Percentiles rank a stretch among this genome's conserved stretches.
phyloP scores from a whole-genome alignment of 495 filamentous ascomycete genomes.

The Trichoderma parareesei region DNA sequence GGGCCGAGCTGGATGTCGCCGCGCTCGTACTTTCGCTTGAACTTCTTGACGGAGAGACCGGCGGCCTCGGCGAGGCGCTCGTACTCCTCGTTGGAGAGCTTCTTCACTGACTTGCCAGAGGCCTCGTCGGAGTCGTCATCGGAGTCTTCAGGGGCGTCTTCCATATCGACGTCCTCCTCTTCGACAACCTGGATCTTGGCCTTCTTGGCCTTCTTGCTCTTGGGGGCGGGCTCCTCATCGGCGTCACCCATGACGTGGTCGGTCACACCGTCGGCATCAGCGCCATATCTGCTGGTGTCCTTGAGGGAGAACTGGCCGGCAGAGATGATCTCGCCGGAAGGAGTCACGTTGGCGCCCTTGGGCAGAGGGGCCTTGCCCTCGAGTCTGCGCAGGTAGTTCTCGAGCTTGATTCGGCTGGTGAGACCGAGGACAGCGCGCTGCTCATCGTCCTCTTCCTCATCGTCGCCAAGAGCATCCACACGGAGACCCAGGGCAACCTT shows the following conservation, averaged over 20 bases:
- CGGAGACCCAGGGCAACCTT: constrained; percentile 89
- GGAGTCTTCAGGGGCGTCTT: constrained; percentile 21
- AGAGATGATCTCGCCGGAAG: constrained; percentile 51
- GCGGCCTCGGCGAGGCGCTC: constrained; percentile 51
- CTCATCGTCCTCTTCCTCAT: constrained; percentile 72
- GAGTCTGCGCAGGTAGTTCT: constrained; percentile 72
- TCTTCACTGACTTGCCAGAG: constrained; percentile 15
- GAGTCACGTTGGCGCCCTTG: constrained; percentile 65
- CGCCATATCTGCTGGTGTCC: constrained; percentile 92
- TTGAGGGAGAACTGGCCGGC: constrained; percentile 85
- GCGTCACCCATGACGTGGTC: constrained; percentile 57
- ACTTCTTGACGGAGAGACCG: constrained; percentile 59
- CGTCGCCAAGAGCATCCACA: constrained; percentile 82
- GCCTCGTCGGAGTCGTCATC: constrained; percentile 35
- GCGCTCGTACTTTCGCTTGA: constrained; percentile 62
- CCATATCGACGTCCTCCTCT: constrained; percentile 16
- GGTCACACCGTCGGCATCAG: constrained; percentile 79
- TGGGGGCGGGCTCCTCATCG: constrained; percentile 80
- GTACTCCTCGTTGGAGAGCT: constrained; percentile 37
- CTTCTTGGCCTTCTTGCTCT: constrained; percentile 47
- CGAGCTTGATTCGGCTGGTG: constrained; percentile 65
- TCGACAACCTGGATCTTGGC: constrained; percentile 43
- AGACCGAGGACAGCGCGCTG: constrained; percentile 72
- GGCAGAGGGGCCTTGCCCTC: constrained; percentile 85
- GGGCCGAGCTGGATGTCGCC: constrained; percentile 54